These are phyloP conservation scores for Lodderomyces orthopsilosis DNA, from an alignment of 1,139 yeast species.

Conservation along the genomic window DNA sequence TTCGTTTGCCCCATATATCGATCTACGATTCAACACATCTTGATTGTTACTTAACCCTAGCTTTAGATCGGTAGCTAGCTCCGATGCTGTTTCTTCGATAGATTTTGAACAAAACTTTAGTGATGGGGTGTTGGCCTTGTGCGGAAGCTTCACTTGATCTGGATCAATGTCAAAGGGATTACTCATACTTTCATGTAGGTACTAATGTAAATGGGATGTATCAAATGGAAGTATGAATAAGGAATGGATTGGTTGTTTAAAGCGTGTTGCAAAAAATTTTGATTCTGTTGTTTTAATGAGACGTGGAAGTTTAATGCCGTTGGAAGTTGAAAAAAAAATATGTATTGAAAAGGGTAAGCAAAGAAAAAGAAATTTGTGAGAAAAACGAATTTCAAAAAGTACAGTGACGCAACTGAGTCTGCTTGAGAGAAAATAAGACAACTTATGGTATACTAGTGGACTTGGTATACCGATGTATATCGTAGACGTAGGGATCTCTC, in stretches of 20 bases:
- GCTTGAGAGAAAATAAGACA: too few species aligned
- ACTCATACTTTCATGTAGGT: constrained; percentile 10
- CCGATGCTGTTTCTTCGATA: constrained; percentile 57
- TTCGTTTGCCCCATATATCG: constrained; percentile 77
- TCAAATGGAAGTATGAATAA: too few species aligned
- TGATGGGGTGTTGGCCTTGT: constrained; percentile 40
- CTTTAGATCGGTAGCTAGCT: constrained; percentile 57
- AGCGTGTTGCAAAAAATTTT: constrained; percentile 2
- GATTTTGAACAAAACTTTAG: constrained; percentile 55
- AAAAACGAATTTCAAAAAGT: too few species aligned
- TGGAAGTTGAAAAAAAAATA: too few species aligned
- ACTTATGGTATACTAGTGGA: too few species aligned
- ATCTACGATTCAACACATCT: constrained; percentile 68
- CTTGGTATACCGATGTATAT: too few species aligned
- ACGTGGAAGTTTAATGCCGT: constrained; percentile 1
- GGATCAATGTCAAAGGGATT: constrained; percentile 19
- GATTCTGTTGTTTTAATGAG: neutral
- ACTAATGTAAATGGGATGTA: too few species aligned
- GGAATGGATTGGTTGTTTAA: neutral
- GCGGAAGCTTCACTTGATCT: constrained; percentile 20
- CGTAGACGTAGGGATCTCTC: too few species aligned
- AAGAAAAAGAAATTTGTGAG: neutral
- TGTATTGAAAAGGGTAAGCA: neutral
- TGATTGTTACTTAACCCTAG: constrained; percentile 64
- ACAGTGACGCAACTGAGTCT: too few species aligned